phyloP scores from a whole-genome alignment of 2,329 filamentous ascomycete species.

The Neofusicoccum umdonicola region DNA sequence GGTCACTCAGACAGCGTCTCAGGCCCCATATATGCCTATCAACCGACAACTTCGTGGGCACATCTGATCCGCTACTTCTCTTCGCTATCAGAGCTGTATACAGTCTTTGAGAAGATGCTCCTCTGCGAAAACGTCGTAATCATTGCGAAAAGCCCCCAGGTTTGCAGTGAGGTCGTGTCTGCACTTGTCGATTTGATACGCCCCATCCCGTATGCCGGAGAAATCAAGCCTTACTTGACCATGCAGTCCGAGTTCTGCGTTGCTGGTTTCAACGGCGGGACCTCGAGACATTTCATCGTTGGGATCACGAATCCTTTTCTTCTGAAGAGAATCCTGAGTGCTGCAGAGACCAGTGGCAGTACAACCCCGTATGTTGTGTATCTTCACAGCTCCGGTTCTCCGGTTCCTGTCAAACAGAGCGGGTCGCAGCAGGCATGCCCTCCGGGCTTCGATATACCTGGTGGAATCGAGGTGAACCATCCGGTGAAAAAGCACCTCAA shows the following conservation, averaged over 20 bases:
- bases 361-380: constrained; percentile 38
- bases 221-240: constrained; percentile 41
- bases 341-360: constrained; percentile 34
- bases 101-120: constrained; percentile 40
- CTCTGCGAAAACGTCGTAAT: constrained; percentile 42
- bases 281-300: constrained; percentile 38
- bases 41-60: constrained; percentile 40
- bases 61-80: constrained; percentile 40
- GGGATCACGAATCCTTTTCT: constrained; percentile 44
- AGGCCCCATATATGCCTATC: constrained; percentile 38
- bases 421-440: constrained; percentile 34
- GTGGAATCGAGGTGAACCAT: constrained; percentile 38
- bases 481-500: constrained; percentile 40
- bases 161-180: constrained; percentile 41
- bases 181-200: constrained; percentile 39
- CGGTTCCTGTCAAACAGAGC: constrained; percentile 36
- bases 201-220: constrained; percentile 41
- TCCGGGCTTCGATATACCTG: constrained; percentile 37
- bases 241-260: constrained; percentile 44
- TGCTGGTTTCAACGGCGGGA: constrained; percentile 39
- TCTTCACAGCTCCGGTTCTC: constrained; percentile 35
- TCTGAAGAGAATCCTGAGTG: constrained; percentile 37
- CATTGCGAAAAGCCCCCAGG: constrained; percentile 41
- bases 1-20: constrained; percentile 1
- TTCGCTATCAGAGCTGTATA: constrained; percentile 41